Base-by-base conservation (phyloP, 371 early-diverging fungal species). In the Mortierella sp. region DNA sequence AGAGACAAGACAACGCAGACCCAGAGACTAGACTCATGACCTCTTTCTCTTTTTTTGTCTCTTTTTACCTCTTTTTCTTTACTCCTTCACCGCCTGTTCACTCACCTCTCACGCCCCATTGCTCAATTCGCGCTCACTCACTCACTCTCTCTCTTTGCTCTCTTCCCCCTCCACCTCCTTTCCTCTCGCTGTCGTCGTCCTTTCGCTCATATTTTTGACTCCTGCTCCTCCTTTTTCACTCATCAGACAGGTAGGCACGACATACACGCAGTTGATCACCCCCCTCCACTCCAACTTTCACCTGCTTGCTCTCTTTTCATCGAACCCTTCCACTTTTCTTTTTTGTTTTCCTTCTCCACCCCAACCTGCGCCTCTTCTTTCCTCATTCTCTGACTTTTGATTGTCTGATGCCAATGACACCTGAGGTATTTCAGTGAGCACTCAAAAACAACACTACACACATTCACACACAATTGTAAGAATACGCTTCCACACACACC, bases 401-500 rank as follows among this genome's bases (percentile, higher is more conserved):
- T 68, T 42, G 68, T 68, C 42, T 34, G 38, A 68, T 68, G 68
- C 21, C 42, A 68, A 68, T 24, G 42, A 11, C 68, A 21, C 3
- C 42, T 68, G 68, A 68, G 68, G 68, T 68, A 68, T 68, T 68
- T 68, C 68, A 68, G 68, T 68, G 68, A 65, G 65, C 65, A 65
- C 65, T 10, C 21, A n/a, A n/a, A n/a, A n/a, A n/a, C n/a, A n/a
- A n/a, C n/a, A n/a, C n/a, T n/a, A n/a, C n/a, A n/a, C n/a, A 21
- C 42, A 1, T 50, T 50, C 16, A 38, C 42, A 5, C 42, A 38
- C 50, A 50, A 14, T 48, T 1, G 31, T 21, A 34, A 16, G 9
- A 34, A 65, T 9, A 16, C 65, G 16, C 24, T 16, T 34, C 10
- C 24, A 14, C 65, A 65, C 21, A 34, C 10, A 65, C 38, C 2